These are phyloP conservation scores for Malassezia japonica DNA, from an alignment of 1,284 basidiomycete species.

Conservation along the genomic window DNA sequence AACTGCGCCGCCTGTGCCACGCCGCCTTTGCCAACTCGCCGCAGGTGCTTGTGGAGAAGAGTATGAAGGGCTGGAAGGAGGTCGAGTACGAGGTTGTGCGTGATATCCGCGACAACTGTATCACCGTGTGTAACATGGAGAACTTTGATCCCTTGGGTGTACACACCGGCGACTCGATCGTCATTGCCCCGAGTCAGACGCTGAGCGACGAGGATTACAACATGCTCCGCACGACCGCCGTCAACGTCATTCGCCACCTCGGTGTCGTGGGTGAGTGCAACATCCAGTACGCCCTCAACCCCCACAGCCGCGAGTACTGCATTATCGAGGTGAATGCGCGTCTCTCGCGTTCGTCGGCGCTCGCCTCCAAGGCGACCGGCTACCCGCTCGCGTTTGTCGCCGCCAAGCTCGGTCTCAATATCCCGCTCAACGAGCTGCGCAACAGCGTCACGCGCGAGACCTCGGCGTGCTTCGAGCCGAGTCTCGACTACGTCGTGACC, in stretches of 20 bases:
- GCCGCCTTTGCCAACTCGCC: constrained; percentile 85
- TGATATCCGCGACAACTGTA: constrained; percentile 93
- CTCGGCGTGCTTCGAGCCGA: constrained; percentile 93
- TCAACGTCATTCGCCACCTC: constrained; percentile 94
- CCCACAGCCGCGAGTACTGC: constrained; percentile 87
- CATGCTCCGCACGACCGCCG: constrained; percentile 94
- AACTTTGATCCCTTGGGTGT: constrained; percentile 98
- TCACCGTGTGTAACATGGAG: constrained; percentile 99
- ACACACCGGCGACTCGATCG: constrained; percentile 98
- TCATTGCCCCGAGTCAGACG: constrained; percentile 93
- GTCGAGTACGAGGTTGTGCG: constrained; percentile 99
- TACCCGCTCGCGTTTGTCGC: constrained; percentile 98
- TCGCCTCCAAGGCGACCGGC: constrained; percentile 96
- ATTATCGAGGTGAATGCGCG: constrained; percentile 99
- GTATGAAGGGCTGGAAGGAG: constrained; percentile 95
- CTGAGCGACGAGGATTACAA: constrained; percentile 81
- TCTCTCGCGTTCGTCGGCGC: constrained; percentile 89
- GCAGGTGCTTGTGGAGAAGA: constrained; percentile 93
- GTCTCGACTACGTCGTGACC: constrained; percentile 90
- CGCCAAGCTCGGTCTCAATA: constrained; percentile 90
- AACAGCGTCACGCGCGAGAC: constrained; percentile 95
- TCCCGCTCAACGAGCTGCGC: constrained; percentile 93
- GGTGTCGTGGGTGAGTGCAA: constrained; percentile 98
- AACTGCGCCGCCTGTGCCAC: constrained; percentile 70
- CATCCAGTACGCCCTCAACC: constrained; percentile 96